phyloP scores from a whole-genome alignment of 2,329 filamentous ascomycete species.

The Trichophyton verrucosum region DNA sequence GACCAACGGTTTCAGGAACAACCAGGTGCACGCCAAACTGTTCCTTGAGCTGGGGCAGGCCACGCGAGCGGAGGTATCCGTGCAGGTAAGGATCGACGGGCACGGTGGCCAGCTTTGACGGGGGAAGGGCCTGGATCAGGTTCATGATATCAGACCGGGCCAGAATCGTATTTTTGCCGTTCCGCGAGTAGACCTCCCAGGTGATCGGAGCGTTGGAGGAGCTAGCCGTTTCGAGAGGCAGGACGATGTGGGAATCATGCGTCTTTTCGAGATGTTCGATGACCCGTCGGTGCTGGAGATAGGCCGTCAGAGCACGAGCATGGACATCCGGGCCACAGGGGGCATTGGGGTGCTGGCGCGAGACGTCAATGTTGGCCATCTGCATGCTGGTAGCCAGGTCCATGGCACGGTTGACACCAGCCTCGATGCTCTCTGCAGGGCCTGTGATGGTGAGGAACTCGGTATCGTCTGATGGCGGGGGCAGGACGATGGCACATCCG shows the following conservation, averaged over 20 bases:
- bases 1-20: constrained; percentile 32
- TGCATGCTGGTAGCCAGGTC: constrained; percentile 81
- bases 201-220: constrained; percentile 46
- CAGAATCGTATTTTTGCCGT: constrained; percentile 59
- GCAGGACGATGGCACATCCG: constrained; percentile 10
- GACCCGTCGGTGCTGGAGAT: constrained; percentile 68
- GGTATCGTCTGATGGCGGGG: constrained; percentile 23
- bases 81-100: constrained; percentile 39
- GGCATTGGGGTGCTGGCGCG: constrained; percentile 62
- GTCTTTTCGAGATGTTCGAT: constrained; percentile 68
- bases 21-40: constrained; percentile 38
- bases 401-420: constrained; percentile 70
- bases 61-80: constrained; percentile 32
- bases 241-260: constrained; percentile 78
- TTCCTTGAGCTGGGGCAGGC: constrained; percentile 27
- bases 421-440: constrained; percentile 57
- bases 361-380: constrained; percentile 69
- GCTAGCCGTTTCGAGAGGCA: constrained; percentile 52
- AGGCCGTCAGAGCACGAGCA: constrained; percentile 75
- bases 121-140: constrained; percentile 37
- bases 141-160: constrained; percentile 39
- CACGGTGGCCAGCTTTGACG: constrained; percentile 33
- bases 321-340: constrained; percentile 62
- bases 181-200: constrained; percentile 80
- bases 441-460: constrained; percentile 79